Evolutionary conservation across 164 flowering plant species (phyloP), one percentile per base, ranked within the genome.

Genomic region (Chimonanthus salicifolius): DNA sequence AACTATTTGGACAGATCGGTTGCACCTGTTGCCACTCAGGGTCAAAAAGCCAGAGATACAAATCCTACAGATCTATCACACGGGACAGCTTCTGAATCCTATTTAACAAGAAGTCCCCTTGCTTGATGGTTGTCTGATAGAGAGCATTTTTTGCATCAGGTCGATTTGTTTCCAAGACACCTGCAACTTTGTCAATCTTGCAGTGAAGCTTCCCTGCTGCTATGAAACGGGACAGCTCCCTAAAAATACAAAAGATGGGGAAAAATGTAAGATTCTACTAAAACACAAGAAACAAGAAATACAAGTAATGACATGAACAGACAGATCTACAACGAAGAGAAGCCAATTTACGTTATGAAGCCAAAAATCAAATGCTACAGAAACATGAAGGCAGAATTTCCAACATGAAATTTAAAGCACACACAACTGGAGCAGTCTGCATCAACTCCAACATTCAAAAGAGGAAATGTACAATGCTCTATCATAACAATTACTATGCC

Each of bases 151-250:
- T 92, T 11, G 97, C 90, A 78, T 95, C 99, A 0, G 99, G 98
- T 10, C 97, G 88, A 73, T 95, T 95, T 2, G 99, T 95, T 76
- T 95, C 99, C 50, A 93, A 81, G 46, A 93, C 98, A n/a, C 98
- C 97, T 7, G 97, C 97, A 58, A 93, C 98, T 81, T 93, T 94
- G 74, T 95, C 99, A 62, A 95, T 93, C 89, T 95, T 95, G 87
- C 98, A 94, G 69, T 95, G 99, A 68, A 95, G 94, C 82, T 92
- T 95, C 67, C 97, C 98, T 0, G 98, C 99, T 6, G 98, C 97
- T 72, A 95, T 90, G 62, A 95, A 95, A 47, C 97, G 92, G 6
- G 99, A 93, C 74, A 95, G 82, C 77, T 95, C 99, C 92, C 99
- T 95, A 87, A 66, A 66, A 66, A 13, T 43, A 16, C 47, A 2